phyloP scores from a whole-genome alignment of 768 basidiomycete species.

The Boletus speciosus region DNA sequence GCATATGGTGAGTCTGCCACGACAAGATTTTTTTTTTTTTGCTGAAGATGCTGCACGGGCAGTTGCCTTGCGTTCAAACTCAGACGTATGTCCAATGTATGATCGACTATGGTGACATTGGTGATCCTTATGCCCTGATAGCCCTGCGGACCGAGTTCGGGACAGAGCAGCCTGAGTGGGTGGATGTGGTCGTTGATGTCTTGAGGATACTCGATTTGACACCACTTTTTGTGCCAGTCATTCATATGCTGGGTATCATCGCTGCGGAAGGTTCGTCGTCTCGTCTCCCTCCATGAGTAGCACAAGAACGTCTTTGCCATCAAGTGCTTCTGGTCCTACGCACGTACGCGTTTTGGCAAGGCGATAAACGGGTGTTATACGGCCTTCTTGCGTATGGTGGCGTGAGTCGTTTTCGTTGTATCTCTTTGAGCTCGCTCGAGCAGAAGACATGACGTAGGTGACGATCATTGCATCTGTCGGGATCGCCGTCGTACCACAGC shows the following conservation, averaged over 20 bases:
- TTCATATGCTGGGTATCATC: constrained; percentile 1
- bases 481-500: not conserved
- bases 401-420: constrained; percentile 1
- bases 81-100: not conserved
- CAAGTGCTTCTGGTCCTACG: constrained; percentile 16
- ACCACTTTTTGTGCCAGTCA: not conserved
- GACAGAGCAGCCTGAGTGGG: constrained; percentile 4
- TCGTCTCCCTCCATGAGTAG: not conserved
- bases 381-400: constrained; percentile 6
- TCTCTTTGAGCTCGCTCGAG: not conserved
- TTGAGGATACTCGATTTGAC: not conserved
- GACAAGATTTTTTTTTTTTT: too few species aligned
- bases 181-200: not conserved
- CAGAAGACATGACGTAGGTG: not conserved
- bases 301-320: not conserved
- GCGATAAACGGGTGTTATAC: constrained; percentile 6
- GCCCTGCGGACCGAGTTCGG: constrained; percentile 1
- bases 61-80: constrained; percentile 4
- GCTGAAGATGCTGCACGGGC: not conserved
- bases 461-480: constrained; percentile 1
- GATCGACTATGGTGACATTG: not conserved
- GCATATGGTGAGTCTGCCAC: constrained; percentile 1
- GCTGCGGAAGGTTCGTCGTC: constrained; percentile 3
- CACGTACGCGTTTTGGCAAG: constrained; percentile 20
- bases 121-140: not conserved